Evolutionary conservation across 225 moss, liverwort and hornwort species (phyloP).

Genomic region (Marchantia polymorpha): DNA sequence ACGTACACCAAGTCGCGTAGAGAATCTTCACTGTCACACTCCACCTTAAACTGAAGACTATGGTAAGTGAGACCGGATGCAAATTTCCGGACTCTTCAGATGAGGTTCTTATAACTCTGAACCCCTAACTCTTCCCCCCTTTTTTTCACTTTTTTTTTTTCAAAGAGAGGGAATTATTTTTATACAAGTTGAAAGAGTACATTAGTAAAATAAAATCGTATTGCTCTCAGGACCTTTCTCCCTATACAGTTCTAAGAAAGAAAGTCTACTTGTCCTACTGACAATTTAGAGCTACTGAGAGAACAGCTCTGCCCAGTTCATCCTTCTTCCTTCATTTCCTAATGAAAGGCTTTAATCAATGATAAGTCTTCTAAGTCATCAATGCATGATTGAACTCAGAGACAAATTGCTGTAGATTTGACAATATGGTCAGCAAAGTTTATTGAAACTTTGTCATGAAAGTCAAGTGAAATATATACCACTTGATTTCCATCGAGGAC

Average conservation of each 20-base stretch:
- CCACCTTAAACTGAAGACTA: no score
- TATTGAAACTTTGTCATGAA: conserved; percentile 42
- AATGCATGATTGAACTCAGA: conserved; percentile 43
- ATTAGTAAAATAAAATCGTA: conserved; percentile 33
- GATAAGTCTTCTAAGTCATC: conserved; percentile 43
- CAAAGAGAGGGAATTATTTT: no score
- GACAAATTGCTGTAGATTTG: conserved; percentile 32
- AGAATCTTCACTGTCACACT: no score
- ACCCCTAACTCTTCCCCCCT: no score
- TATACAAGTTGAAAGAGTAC: no score
- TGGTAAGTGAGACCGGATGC: no score
- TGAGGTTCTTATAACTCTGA: no score
- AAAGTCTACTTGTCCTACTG: conserved; percentile 48
- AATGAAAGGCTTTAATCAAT: conserved; percentile 39
- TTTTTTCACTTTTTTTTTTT: no score
- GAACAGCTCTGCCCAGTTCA: conserved; percentile 39
- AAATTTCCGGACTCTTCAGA: no score
- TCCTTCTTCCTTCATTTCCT: conserved; percentile 38
- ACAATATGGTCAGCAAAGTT: conserved; percentile 53
- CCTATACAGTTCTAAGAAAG: conserved; percentile 46
- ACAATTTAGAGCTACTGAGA: conserved; percentile 49
- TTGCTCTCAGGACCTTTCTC: conserved; percentile 49
- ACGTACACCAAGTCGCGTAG: no score
- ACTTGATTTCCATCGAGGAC: conserved; percentile 32
- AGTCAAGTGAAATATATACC: conserved; percentile 26